phyloP scores from a whole-genome alignment of 2,329 filamentous ascomycete genomes.

The Colletotrichum filicis region DNA sequence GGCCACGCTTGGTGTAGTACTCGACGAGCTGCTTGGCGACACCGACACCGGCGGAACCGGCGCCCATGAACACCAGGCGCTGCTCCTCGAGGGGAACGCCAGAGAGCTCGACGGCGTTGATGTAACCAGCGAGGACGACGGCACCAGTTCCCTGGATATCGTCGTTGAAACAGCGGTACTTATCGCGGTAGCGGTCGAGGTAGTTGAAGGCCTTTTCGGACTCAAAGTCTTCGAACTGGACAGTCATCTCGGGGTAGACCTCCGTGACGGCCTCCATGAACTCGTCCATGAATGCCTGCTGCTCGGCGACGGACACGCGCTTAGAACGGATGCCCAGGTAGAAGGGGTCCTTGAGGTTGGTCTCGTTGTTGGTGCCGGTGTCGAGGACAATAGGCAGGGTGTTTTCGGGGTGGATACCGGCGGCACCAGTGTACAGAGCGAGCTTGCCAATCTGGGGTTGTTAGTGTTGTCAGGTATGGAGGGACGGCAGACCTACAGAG shows the following conservation, averaged over 20 bases:
- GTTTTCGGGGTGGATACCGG: conserved; percentile 91
- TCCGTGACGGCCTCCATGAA: conserved; percentile 93
- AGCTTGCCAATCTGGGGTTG: conserved; percentile 82
- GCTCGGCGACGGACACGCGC: conserved; percentile 81
- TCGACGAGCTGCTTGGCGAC: conserved; percentile 98
- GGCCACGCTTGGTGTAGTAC: conserved; percentile 92
- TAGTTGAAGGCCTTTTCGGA: conserved; percentile 92
- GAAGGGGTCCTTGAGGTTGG: conserved; percentile 75
- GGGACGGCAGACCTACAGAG: conserved; percentile 68
- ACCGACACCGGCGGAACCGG: conserved; percentile 94
- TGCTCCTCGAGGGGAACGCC: conserved; percentile 89
- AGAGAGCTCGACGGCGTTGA: conserved; percentile 82
- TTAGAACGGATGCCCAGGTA: conserved; percentile 91
- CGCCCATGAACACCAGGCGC: conserved; percentile 94
- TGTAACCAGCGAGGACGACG: conserved; percentile 85
- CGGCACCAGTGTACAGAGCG: conserved; percentile 92
- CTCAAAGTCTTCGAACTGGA: conserved; percentile 99
- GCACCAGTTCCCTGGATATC: conserved; percentile 98
- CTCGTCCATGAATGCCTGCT: conserved; percentile 95
- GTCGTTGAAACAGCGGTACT: conserved; percentile 97
- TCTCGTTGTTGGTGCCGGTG: conserved; percentile 74
- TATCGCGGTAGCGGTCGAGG: conserved; percentile 87
- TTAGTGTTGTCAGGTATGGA: conserved; percentile 34
- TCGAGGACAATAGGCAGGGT: conserved; percentile 79
- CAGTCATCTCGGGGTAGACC: conserved; percentile 72